A percentile compares a stretch with the other conserved stretches of the same genome.
Conservation (phyloP, 1,139 yeast genomes). For the Candida glucosophila region DNA sequence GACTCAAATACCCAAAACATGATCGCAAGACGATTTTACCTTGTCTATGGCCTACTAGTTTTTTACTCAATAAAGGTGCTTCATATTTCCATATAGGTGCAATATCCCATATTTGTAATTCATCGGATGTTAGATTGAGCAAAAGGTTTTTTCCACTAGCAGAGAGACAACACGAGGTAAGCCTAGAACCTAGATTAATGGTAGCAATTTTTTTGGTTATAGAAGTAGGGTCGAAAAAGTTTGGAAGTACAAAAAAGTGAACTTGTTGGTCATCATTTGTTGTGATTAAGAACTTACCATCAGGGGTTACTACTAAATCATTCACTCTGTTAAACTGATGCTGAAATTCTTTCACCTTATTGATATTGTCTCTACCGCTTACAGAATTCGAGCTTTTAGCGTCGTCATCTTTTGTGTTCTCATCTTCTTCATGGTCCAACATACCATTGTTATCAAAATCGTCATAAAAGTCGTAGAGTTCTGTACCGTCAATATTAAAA, state of each 20-base stretch:
- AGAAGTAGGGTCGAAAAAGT: slow-evolving; percentile 23
- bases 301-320: slow-evolving; percentile 55
- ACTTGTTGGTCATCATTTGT: slow-evolving; percentile 55
- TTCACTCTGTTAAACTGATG: slow-evolving; percentile 45
- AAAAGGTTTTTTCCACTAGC: slow-evolving; percentile 42
- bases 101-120: slow-evolving; percentile 71
- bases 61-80: slow-evolving; percentile 42
- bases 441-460: slow-evolving; percentile 24
- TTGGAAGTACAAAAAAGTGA: slow-evolving; percentile 41
- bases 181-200: slow-evolving; percentile 25
- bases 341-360: slow-evolving; percentile 8
- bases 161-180: slow-evolving; percentile 35
- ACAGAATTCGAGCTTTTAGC: slow-evolving; percentile 28
- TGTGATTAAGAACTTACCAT: slow-evolving; percentile 54
- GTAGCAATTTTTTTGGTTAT: slow-evolving; percentile 27
- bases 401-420: slow-evolving; percentile 16
- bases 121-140: slow-evolving; percentile 67
- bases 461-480: slow-evolving; percentile 36
- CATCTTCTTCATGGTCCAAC: slow-evolving; percentile 9
- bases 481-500: slow-evolving; percentile 41
- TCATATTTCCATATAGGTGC: slow-evolving; percentile 12
- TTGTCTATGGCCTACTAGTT: slow-evolving; percentile 66
- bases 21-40: slow-evolving; percentile 66
- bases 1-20: slow-evolving; percentile 53
- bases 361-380: slow-evolving; percentile 3